These are phyloP conservation scores for Sergeia podlipaevii DNA, from an alignment of 208 protist species.

Conservation along the genomic window DNA sequence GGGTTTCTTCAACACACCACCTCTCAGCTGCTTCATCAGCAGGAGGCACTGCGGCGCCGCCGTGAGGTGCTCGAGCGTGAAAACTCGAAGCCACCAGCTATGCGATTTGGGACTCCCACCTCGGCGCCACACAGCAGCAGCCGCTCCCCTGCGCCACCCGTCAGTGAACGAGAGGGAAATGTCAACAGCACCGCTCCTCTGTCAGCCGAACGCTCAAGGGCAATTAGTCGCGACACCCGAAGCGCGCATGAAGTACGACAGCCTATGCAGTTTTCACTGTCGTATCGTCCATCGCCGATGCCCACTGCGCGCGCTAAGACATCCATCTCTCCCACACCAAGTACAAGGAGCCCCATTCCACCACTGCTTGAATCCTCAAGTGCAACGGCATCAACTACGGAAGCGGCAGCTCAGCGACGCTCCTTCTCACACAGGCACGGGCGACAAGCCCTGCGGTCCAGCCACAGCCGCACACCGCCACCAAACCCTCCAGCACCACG, in stretches of 20 bases:
- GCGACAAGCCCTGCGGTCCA: no score
- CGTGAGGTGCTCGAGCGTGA: constrained; percentile 49
- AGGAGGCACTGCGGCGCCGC: constrained; percentile 56
- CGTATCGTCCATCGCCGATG: constrained; percentile 7
- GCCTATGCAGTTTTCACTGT: neutral
- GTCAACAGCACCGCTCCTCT: neutral
- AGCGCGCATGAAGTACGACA: neutral
- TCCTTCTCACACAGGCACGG: no score
- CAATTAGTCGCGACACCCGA: neutral
- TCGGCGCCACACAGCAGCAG: neutral
- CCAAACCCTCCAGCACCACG: neutral
- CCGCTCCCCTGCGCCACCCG: constrained; percentile 5
- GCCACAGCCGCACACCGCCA: neutral
- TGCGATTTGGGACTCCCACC: constrained; percentile 53
- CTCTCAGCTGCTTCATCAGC: constrained; percentile 63
- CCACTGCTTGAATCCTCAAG: no score
- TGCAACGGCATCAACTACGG: no score
- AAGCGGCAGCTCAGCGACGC: no score
- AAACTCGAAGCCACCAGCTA: constrained; percentile 32
- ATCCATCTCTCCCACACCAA: neutral
- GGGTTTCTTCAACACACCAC: constrained; percentile 61
- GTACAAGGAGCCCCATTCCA: no score
- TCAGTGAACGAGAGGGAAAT: no score
- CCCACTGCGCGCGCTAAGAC: neutral
- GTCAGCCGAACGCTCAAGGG: constrained; percentile 8